Evolutionary conservation across 108 stramenopile species (phyloP), one percentile per base, ranked within the genome.

Genomic region (Pseudonitzschia multiseries): DNA sequence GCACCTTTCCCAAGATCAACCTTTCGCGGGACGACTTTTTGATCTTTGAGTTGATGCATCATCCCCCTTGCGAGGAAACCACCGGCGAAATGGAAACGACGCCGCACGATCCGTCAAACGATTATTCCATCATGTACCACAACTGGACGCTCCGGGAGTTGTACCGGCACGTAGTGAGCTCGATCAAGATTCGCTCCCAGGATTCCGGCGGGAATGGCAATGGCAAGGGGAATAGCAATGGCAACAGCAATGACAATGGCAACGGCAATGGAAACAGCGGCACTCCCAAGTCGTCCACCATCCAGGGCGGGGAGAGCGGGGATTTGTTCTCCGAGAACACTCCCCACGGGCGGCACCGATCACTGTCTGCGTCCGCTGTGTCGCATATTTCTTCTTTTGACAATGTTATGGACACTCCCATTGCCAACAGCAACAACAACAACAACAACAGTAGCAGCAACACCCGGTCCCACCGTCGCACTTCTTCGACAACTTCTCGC

Each of bases 21-120:
- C n/a, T 62, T 17, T 13, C 4, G 17, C 61, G 61, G n/a, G 61
- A 62, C 20, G 61, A 62, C 29, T 62, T 40, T 62, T 36, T 62
- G n/a, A 40, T 62, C 14, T 62, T 31, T 14, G 61, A 62, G 0
- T 40, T 62, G 29, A 18, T 10, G 10, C n/a, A 3, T 21, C 28
- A 40, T 3, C 27, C 52, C 18, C 54, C 22, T 26, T 9, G 0
- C 15, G 36, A 33, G 12, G 31, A 62, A n/a, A 62, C 8, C 6
- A n/a, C n/a, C n/a, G n/a, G n/a, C n/a, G 32, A 33, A 20, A 62
- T 15, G 0, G 10, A 33, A n/a, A 62, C 27, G 32, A 40, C 33
- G 13, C n/a, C 12, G 61, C 12, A 5, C 17, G 0, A 31, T 33
- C 27, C 27, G 27, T 31, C 18, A 2, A 20, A 32, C 32, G 36